Conservation (phyloP, 2,329 filamentous ascomycete species). For the Calonectria fujianensis region DNA sequence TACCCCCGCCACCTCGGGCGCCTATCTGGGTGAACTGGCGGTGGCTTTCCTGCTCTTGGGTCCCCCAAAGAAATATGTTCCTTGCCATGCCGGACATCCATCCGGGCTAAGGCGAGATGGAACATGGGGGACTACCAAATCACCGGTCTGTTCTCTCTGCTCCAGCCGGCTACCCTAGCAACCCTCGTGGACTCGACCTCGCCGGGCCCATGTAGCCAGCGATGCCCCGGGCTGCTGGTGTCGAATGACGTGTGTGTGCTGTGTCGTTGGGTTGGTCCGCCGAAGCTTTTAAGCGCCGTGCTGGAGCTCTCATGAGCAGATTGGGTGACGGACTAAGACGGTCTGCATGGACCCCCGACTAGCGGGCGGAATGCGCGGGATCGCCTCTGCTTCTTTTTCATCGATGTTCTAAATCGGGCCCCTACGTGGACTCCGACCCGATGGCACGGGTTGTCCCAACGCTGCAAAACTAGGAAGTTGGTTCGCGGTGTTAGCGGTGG, state of each 20-base stretch:
- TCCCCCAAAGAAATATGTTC: conserved; percentile 7
- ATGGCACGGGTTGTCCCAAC: conserved; percentile 43
- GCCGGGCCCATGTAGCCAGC: conserved; percentile 37
- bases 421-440: conserved; percentile 40
- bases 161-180: conserved; percentile 27
- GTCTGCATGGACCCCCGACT: conserved; percentile 46
- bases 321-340: conserved; percentile 40
- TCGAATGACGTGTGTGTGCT: conserved; percentile 52
- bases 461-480: conserved; percentile 13
- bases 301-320: conserved; percentile 43
- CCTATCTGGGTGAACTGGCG: conserved; percentile 41
- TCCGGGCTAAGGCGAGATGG: conserved; percentile 27
- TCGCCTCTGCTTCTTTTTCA: conserved; percentile 28
- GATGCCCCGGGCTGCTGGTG: conserved; percentile 48
- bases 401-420: conserved; percentile 20
- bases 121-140: conserved; percentile 17
- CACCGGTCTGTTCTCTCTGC: conserved; percentile 10
- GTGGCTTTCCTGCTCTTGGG: conserved; percentile 32
- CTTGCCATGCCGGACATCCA: conserved; percentile 26
- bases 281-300: conserved; percentile 50
- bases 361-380: conserved; percentile 34
- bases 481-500: conserved; percentile 43
- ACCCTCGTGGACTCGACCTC: conserved; percentile 41
- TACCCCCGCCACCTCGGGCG: conserved; percentile 39
- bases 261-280: conserved; percentile 37